Base-by-base conservation (phyloP, 2,329 filamentous ascomycete genomes). In the Penicillium sp. region DNA sequence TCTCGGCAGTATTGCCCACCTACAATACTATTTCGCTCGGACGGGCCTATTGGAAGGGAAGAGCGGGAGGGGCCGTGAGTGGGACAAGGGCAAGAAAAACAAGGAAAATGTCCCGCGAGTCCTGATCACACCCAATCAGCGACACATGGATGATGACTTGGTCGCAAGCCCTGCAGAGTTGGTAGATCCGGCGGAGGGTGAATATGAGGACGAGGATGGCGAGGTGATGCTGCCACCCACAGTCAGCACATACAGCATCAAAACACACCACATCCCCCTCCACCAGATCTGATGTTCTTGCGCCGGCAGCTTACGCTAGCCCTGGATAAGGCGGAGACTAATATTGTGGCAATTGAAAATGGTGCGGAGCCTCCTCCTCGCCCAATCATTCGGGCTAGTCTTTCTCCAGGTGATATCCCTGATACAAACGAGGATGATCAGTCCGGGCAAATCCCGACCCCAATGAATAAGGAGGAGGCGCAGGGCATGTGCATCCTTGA, bases 21-120 rank as follows among this genome's bases (percentile, higher is more conserved):
- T 99, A 68, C 94, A 99, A 74, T 96, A 97, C 76, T 99, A 97
- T 76, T 99, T 99, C 77, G 93, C 94, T 34, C 83, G 94, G 56
- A 99, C 94, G 0, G 94, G 94, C 6, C 76, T 99, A 60, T 77
- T 99, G 47, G 94, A 99, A 68, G 91, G 93, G 53, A 97, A 97
- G 71, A 93, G 92, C 34, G 94, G 85, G 50, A 89, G 95, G 71
- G 87, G 89, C 19, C 88, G 88, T 66, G 88, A 87, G 70, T 86
- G 51, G 51, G 46, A 83, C 67, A 81, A 85, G 61, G 79, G 79
- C 58, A 83, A 79, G 47, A 69, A 62, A 45, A 65, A 66, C 26
- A 56, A 55, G 39, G 69, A 75, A 32, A 74, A 76, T 27, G 67
- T 76, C 13, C 75, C 76, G 3, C 70, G 67, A 49, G 59, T 76